Evolutionary conservation across 345 rosid genomes (phyloP).

Genomic region (Lepidium africanum): DNA sequence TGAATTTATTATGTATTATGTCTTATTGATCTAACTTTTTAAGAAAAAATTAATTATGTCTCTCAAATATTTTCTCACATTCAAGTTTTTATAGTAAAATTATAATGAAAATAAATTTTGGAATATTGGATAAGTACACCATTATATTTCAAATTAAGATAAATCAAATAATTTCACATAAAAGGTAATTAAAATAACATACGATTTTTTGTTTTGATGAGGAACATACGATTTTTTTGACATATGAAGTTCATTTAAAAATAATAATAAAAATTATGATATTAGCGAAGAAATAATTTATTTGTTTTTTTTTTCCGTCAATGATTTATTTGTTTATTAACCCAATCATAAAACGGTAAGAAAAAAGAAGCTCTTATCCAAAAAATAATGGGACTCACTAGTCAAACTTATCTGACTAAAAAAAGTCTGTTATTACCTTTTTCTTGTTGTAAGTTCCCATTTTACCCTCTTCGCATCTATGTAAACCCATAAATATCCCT

Average conservation of each 20-base stretch:
- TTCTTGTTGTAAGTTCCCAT: not conserved
- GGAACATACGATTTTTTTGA: no score
- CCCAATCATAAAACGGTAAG: not conserved
- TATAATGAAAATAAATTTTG: not conserved
- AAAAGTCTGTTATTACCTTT: not conserved
- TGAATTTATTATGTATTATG: no score
- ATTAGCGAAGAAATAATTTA: not conserved
- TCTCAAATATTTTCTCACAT: not conserved
- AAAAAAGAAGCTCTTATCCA: not conserved
- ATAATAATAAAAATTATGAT: not conserved
- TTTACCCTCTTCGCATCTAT: not conserved
- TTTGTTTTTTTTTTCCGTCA: no score
- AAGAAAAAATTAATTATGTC: no score
- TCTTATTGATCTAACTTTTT: no score
- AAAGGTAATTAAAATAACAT: no score
- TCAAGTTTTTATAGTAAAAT: not conserved
- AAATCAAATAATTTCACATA: not conserved
- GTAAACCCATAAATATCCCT: slow-evolving; percentile 15
- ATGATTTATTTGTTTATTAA: no score
- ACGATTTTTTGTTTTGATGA: no score
- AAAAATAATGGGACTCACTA: not conserved
- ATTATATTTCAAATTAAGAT: not conserved
- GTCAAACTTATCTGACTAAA: slow-evolving; percentile 15
- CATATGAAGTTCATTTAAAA: not conserved
- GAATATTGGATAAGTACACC: not conserved